phyloP scores from a whole-genome alignment of 2,329 filamentous ascomycete species.

The Phyllosticta citrichinensis region DNA sequence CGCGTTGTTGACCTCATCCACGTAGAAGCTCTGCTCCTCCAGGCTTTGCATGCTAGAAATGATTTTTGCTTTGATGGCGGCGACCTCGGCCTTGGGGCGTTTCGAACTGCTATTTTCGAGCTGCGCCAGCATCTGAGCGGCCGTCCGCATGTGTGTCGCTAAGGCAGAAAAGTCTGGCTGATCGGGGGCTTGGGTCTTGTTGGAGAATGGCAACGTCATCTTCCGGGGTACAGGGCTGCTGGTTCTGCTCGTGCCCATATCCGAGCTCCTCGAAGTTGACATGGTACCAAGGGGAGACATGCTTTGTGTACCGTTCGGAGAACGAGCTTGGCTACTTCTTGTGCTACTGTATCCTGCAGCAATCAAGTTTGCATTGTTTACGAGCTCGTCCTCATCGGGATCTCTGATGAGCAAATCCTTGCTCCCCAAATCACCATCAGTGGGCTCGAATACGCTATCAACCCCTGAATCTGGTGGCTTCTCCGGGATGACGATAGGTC shows the following conservation, averaged over 20 bases:
- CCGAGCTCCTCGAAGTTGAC: conserved; percentile 59
- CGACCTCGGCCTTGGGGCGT: conserved; percentile 68
- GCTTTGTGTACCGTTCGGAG: conserved; percentile 53
- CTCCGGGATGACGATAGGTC: conserved; percentile 27
- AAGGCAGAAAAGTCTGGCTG: conserved; percentile 74
- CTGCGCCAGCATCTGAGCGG: conserved; percentile 78
- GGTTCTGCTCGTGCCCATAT: conserved; percentile 56
- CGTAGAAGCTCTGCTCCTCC: conserved; percentile 74
- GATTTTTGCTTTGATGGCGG: conserved; percentile 74
- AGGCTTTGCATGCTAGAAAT: conserved; percentile 84
- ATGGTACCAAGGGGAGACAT: conserved; percentile 51
- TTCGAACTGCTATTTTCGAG: conserved; percentile 73
- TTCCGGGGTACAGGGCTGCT: conserved; percentile 55
- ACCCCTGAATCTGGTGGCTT: conserved; percentile 36
- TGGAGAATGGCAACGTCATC: conserved; percentile 48
- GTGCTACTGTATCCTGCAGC: background rate
- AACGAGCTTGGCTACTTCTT: conserved; percentile 23
- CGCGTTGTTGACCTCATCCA: conserved; percentile 54
- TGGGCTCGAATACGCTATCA: conserved; percentile 79
- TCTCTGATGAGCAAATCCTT: conserved; percentile 56
- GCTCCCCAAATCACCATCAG: conserved; percentile 65
- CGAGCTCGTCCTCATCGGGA: conserved; percentile 37
- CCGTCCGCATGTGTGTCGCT: conserved; percentile 79
- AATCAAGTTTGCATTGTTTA: background rate
- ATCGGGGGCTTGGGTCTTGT: conserved; percentile 47